A percentile compares a stretch with the other conserved stretches of the same genome.
Conservation (phyloP, 2,329 filamentous ascomycete species). For the Verticillium longisporum region DNA sequence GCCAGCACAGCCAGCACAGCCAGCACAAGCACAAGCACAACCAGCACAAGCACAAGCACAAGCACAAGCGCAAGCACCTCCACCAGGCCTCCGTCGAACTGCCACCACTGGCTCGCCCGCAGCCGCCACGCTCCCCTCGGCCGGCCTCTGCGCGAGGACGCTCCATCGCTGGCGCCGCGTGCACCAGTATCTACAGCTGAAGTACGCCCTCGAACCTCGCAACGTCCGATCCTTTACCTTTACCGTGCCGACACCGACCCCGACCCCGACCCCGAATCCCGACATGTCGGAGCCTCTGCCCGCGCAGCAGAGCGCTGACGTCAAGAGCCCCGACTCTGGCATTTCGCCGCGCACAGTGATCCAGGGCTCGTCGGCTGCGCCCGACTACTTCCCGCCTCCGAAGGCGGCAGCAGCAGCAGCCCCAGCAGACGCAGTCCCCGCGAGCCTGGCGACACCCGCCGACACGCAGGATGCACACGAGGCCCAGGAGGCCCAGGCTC, state of each 20-base stretch:
- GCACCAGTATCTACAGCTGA: neutral
- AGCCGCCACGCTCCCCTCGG: neutral
- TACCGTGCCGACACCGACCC: neutral
- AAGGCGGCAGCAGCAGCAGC: too few relatives aligned
- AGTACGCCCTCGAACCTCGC: neutral
- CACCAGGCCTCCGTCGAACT: neutral
- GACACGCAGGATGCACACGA: too few relatives aligned
- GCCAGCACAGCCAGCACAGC: too few relatives aligned
- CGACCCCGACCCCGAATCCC: neutral
- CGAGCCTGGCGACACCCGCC: neutral
- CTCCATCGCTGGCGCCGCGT: neutral
- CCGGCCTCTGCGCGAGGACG: slow-evolving; percentile 2
- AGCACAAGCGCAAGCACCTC: neutral
- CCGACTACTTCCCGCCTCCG: neutral
- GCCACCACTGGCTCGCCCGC: neutral
- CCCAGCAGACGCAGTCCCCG: neutral
- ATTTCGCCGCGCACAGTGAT: neutral
- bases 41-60: neutral
- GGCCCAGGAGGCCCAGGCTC: neutral
- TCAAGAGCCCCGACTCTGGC: neutral
- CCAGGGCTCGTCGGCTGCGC: neutral
- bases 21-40: too few relatives aligned
- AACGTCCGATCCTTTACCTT: slow-evolving; percentile 1
- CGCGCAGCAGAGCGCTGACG: neutral
- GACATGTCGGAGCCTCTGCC: slow-evolving; percentile 1